These are phyloP conservation scores for Thoreauomyces humboldtii DNA, from an alignment of 192 early-diverging fungal genomes.

Conservation along the genomic window DNA sequence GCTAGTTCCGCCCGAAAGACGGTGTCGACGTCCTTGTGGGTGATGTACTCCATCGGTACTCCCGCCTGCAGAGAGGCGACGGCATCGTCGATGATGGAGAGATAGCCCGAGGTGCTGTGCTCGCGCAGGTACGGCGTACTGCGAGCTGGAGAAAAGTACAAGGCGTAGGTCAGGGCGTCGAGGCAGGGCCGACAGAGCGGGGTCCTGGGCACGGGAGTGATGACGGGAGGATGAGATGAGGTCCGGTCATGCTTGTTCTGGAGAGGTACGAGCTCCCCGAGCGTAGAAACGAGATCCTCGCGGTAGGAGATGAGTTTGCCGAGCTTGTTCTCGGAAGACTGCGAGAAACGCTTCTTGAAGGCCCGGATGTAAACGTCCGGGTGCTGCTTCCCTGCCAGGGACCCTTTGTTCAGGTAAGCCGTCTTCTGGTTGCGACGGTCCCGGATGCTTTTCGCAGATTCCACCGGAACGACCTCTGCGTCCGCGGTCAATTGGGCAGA, in stretches of 20 bases:
- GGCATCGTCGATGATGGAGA: slow-evolving; percentile 6
- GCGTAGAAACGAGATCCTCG: slow-evolving; percentile 11
- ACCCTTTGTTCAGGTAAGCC: not conserved
- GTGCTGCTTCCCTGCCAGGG: not conserved
- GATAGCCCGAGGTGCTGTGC: not conserved
- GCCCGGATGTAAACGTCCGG: not conserved
- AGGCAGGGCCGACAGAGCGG: not conserved
- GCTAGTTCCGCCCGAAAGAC: not conserved
- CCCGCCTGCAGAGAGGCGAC: not conserved
- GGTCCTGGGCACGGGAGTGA: not conserved
- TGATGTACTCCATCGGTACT: not conserved
- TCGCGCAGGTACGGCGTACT: slow-evolving; percentile 5
- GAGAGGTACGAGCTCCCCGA: not conserved
- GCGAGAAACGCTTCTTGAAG: slow-evolving; percentile 8
- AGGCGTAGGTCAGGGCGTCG: not conserved
- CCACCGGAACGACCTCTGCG: not conserved
- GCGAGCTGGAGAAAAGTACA: slow-evolving; percentile 6
- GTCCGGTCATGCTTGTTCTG: not conserved
- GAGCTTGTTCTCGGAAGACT: slow-evolving; percentile 23
- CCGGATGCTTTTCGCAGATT: not conserved
- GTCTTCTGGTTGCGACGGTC: too few relatives aligned
- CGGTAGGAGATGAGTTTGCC: slow-evolving; percentile 8
- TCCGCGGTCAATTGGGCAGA: not conserved
- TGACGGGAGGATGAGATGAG: not conserved
- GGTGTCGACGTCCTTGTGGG: not conserved